Conservation (phyloP, 2,329 filamentous ascomycete genomes). For the Microsporum ferrugineum region DNA sequence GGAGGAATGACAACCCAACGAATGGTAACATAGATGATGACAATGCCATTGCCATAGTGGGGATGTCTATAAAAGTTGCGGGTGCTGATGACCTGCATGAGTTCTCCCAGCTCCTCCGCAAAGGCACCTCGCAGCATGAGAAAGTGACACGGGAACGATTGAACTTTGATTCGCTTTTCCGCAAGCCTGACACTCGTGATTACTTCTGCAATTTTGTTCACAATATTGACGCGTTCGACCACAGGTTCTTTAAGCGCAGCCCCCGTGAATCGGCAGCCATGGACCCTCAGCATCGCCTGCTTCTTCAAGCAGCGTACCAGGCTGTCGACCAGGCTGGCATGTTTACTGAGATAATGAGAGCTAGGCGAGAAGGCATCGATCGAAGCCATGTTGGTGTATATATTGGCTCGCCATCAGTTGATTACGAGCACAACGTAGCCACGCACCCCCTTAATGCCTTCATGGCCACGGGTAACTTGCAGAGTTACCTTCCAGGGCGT, state of each 20-base stretch:
- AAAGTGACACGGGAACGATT: constrained; percentile 5
- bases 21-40: background rate
- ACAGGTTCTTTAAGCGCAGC: constrained; percentile 17
- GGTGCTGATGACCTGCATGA: constrained; percentile 3
- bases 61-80: background rate
- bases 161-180: constrained; percentile 6
- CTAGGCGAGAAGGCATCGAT: too few relatives aligned
- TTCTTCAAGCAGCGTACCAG: constrained; percentile 13
- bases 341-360: background rate
- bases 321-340: constrained; percentile 12
- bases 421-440: constrained; percentile 7
- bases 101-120: constrained; percentile 2
- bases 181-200: background rate
- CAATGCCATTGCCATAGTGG: constrained; percentile 6
- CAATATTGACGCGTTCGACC: constrained; percentile 22
- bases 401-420: constrained; percentile 7
- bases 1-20: background rate
- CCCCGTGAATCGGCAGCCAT: constrained; percentile 14
- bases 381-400: too few relatives aligned
- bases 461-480: constrained; percentile 14
- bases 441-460: constrained; percentile 10
- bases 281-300: constrained; percentile 17
- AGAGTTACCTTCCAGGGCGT: constrained; percentile 19
- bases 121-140: background rate
- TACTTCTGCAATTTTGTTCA: constrained; percentile 12